A percentile compares a stretch with the other conserved stretches of the same genome.
Conservation (phyloP, 257 asterid genomes). For the Apocynum venetum region DNA sequence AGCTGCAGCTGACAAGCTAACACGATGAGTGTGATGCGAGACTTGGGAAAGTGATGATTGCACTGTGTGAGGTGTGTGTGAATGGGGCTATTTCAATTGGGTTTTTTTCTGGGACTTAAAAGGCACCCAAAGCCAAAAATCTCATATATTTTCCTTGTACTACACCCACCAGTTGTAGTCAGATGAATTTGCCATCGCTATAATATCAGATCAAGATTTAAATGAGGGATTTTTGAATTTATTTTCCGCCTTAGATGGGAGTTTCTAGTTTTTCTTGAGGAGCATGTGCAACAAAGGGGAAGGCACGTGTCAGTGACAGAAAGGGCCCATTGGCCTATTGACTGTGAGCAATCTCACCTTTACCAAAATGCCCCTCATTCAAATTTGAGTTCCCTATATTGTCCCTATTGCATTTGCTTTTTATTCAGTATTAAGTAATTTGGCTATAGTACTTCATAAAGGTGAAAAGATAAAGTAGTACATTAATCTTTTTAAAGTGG, state of each 20-base stretch:
- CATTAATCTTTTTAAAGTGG: background rate
- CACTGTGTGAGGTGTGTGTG: constrained; percentile 7
- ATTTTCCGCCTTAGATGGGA: constrained; percentile 19
- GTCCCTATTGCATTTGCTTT: constrained; percentile 10
- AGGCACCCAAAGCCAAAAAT: constrained; percentile 15
- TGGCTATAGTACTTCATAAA: background rate
- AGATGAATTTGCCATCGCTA: background rate
- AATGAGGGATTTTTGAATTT: constrained; percentile 11
- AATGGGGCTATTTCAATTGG: background rate
- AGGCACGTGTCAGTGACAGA: constrained; percentile 34
- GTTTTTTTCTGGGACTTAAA: constrained; percentile 16
- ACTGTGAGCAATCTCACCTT: background rate
- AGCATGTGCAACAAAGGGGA: constrained; percentile 33
- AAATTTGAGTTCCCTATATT: background rate
- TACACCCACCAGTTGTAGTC: background rate
- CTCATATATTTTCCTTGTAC: background rate
- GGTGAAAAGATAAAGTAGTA: background rate
- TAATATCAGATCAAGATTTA: background rate
- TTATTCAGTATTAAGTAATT: too few species aligned
- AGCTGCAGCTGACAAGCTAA: background rate
- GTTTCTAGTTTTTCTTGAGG: constrained; percentile 5
- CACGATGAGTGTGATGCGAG: background rate
- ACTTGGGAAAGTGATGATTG: background rate
- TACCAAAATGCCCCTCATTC: background rate
- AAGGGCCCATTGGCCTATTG: constrained; percentile 4